Evolutionary conservation across 106 monocot species (phyloP), one percentile per base, ranked within the genome.

Genomic region (Platanthera guangdongensis): DNA sequence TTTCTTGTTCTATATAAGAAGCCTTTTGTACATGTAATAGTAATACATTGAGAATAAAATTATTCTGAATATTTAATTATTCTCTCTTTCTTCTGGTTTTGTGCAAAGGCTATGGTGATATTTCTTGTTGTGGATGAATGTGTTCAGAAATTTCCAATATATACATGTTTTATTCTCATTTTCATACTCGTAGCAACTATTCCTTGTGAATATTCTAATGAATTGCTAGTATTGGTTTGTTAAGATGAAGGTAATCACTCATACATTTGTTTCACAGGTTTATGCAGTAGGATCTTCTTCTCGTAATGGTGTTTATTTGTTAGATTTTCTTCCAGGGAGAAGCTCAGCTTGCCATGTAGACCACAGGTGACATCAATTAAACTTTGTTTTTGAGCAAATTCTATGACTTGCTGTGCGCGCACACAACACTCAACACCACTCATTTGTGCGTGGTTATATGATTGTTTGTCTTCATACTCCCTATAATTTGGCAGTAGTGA

Each of bases 331-430:
- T 83, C 93, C 93, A 52, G 78, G 84, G 45, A 78, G 47, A 80
- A 87, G 79, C 75, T 96, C 93, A 25, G 77, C 90, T 76, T 93
- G 92, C 75, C 89, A 96, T 84, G 86, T 93, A 8, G 84, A 96
- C 77, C 83, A 79, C 80, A 81, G 70, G 92, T 92, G 49, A 88
- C 88, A 39, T 72, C 14, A 21, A 82, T 14, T 14, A 73, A 50
- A 48, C 25, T 76, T 18, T n/a, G 18, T 76, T 12, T 49, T 76
- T 16, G 14, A 18, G 3, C 14, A n/a, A 5, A 5, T 57, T 57
- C 57, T 53, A 53, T 10, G 52, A 53, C 5, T 53, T 53, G 30
- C 1, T 11, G 5, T 9, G 30, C 10, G 15, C 22, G 0, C 16
- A 30, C 18, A 30, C 12, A 30, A 4, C 3, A 2, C 25, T 65